phyloP scores from a whole-genome alignment of 345 rosid species.

The Dipteronia dyeriana region DNA sequence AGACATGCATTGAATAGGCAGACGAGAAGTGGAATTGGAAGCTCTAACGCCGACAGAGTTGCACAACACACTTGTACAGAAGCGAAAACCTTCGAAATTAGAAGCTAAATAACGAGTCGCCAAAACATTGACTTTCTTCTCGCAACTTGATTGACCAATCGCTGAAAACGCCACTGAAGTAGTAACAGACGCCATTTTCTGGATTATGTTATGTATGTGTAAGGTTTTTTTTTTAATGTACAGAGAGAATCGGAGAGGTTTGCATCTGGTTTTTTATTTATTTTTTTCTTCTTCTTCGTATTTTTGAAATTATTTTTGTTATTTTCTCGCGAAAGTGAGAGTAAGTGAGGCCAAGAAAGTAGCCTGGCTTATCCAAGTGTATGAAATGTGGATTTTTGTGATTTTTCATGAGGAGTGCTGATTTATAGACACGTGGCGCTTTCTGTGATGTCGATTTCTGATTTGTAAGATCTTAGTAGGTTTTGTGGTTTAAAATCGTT shows the following conservation, averaged over 20 bases:
- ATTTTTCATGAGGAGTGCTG: conserved; percentile 18
- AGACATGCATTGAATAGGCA: conserved; percentile 68
- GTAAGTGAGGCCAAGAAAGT: conserved; percentile 24
- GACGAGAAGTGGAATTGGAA: conserved; percentile 46
- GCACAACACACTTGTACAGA: conserved; percentile 41
- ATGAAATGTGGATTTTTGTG: conserved; percentile 15
- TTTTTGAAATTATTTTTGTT: not conserved
- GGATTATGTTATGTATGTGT: not conserved
- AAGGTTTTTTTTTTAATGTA: not conserved
- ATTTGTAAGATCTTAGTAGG: conserved; percentile 4
- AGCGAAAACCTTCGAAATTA: conserved; percentile 39
- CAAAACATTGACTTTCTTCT: conserved; percentile 37
- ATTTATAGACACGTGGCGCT: conserved; percentile 34
- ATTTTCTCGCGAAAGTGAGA: conserved; percentile 23
- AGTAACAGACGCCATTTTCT: conserved; percentile 63
- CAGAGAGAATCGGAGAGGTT: not conserved
- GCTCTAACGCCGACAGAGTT: conserved; percentile 35
- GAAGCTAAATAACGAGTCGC: conserved; percentile 41
- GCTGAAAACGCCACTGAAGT: conserved; percentile 75
- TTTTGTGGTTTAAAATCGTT: conserved; percentile 25
- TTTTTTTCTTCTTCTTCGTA: not conserved
- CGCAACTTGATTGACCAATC: conserved; percentile 43
- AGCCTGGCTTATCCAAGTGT: conserved; percentile 17
- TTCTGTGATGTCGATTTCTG: not conserved
- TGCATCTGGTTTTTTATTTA: conserved; percentile 4